Base-by-base conservation (phyloP, 2,329 filamentous ascomycete genomes). In the Penicillium sp. region DNA sequence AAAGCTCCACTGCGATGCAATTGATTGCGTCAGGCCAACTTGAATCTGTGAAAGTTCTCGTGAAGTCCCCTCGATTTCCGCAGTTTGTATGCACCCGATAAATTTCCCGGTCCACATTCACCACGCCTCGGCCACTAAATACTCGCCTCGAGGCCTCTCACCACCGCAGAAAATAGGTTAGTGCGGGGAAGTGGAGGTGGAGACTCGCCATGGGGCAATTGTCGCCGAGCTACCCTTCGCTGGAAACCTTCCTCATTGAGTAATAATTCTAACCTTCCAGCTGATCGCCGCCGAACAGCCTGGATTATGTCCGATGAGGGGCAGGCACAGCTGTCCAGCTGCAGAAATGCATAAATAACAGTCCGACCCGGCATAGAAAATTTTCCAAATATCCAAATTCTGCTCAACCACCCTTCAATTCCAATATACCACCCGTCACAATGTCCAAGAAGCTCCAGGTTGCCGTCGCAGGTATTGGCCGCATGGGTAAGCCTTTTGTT, bases 391-490 rank as follows among this genome's bases (percentile, higher is more conserved):
- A n/a, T 32, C 3, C n/a, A 10, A 26, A 18, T 1, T 21, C 26
- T 29, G 43, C 39, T 24, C 21, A 26, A 24, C 40, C 5, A 13
- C 8, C n/a, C n/a, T 39, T 26, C 13, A 17, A 42, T 42, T 30
- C 40, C 42, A 20, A 39, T 30, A 42, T 32, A 45, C 30, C 10
- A 44, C 5, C 20, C 7, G 7, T 15, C 36, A 50, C 18, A 21
- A 59, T 59, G 56, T 46, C 56, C 21, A 37, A 52, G 15, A 59
- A 56, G 44, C 54, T 59, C 20, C 56, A 59, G 30, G 56, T 59
- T 4, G 56, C 56, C 15, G 56, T 60, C 9, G 58, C 50, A 12
- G 58, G 58, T 18, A 55, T 59, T 43, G 58, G 58, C 4, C 56
- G 58, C 45, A 59, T 60, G 56, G 58, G 55, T 58, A 56, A 46